phyloP scores from a whole-genome alignment of 1,284 basidiomycete species.

The Waitea zeae region DNA sequence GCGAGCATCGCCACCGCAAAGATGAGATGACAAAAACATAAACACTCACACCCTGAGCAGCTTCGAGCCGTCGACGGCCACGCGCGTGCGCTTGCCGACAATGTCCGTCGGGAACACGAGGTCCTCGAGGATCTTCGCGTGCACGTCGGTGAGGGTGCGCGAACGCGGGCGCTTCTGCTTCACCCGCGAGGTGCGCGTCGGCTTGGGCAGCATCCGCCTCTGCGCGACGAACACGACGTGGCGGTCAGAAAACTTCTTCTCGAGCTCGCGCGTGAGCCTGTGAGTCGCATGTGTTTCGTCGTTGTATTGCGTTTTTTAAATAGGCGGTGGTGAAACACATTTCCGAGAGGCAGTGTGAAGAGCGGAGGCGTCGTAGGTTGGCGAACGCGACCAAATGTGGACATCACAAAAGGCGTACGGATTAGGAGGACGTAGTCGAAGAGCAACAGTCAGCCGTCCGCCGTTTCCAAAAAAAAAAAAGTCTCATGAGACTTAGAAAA shows the following conservation, averaged over 20 bases:
- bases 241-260: conserved; percentile 99
- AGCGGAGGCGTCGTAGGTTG: no score
- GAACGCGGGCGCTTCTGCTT: conserved; percentile 95
- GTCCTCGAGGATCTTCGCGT: conserved; percentile 97
- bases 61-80: conserved; percentile 82
- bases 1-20: not conserved
- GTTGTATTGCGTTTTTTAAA: not conserved
- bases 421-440: not conserved
- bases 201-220: conserved; percentile 96
- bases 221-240: conserved; percentile 99
- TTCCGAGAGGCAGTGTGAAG: no score
- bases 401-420: conserved; percentile 3
- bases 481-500: not conserved
- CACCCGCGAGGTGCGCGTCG: conserved; percentile 82
- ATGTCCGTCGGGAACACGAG: conserved; percentile 99
- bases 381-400: no score
- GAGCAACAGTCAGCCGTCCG: not conserved
- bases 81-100: conserved; percentile 92
- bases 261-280: conserved; percentile 95
- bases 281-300: conserved; percentile 2
- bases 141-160: conserved; percentile 94
- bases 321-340: not conserved
- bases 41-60: conserved; percentile 91
- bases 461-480: not conserved
- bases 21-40: conserved; percentile 12